Evolutionary conservation across 2,329 filamentous ascomycete species (phyloP).

Genomic region (Thyridium curvatum): DNA sequence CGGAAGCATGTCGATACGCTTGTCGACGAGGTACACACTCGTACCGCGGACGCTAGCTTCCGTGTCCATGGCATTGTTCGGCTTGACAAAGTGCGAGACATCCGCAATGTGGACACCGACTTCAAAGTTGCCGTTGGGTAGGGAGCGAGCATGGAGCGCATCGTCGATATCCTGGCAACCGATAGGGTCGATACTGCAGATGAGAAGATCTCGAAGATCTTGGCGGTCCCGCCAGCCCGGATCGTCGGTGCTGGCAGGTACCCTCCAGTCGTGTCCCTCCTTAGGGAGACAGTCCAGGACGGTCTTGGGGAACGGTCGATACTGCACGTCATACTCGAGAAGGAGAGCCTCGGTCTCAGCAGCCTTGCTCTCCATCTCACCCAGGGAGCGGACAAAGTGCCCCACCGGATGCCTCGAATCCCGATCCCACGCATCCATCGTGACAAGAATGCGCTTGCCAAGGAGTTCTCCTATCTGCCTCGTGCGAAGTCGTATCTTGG

Average conservation of each 20-base stretch:
- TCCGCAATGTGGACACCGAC: slow-evolving; percentile 98
- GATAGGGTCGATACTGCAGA: slow-evolving; percentile 95
- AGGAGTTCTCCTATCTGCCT: slow-evolving; percentile 83
- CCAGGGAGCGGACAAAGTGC: slow-evolving; percentile 88
- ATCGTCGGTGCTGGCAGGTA: slow-evolving; percentile 72
- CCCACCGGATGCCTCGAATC: slow-evolving; percentile 89
- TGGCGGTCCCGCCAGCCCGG: slow-evolving; percentile 80
- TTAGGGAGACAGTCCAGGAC: slow-evolving; percentile 87
- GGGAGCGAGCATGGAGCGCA: slow-evolving; percentile 75
- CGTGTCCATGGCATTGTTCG: slow-evolving; percentile 92
- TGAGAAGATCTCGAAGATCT: slow-evolving; percentile 78
- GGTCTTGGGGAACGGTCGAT: slow-evolving; percentile 91
- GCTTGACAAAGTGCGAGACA: slow-evolving; percentile 98
- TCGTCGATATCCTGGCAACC: slow-evolving; percentile 99
- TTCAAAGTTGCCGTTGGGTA: slow-evolving; percentile 91
- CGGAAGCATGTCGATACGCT: slow-evolving; percentile 98
- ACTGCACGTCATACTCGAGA: slow-evolving; percentile 95
- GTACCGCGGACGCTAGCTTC: slow-evolving; percentile 93
- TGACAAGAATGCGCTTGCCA: slow-evolving; percentile 86
- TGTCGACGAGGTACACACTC: slow-evolving; percentile 95
- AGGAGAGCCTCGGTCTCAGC: slow-evolving; percentile 93
- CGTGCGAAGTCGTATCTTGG: slow-evolving; percentile 90
- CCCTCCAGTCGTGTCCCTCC: slow-evolving; percentile 91
- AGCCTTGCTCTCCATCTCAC: slow-evolving; percentile 93
- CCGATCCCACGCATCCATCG: slow-evolving; percentile 91